Base-by-base conservation (phyloP, 768 basidiomycete genomes). In the Tricholoma terreum region DNA sequence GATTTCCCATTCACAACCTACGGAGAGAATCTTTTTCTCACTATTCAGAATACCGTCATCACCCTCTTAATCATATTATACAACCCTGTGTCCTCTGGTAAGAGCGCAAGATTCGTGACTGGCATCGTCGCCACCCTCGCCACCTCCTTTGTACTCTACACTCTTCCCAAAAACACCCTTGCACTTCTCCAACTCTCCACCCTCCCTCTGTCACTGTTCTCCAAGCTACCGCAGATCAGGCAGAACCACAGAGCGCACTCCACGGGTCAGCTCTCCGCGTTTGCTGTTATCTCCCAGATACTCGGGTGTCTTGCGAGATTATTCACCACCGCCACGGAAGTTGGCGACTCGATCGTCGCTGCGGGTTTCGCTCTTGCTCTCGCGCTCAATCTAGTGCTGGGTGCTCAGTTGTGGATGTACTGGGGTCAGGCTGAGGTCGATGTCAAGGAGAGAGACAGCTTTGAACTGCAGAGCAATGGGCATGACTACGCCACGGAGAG, bases 1-100 rank as follows among this genome's bases (percentile, higher is more conserved):
- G 71, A 77, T 21, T 98, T 95, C 73, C 94, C 97, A 0, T 97
- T 98, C 79, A 93, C 92, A 17, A 98, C 97, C 0, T 99, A 98
- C 58, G 97, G 97, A 66, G 97, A 99, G 73, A 98, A 96, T 77
- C 70, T 94, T 56, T 98, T 98, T 84, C 81, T 98, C 50, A 86
- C 92, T 30, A 66, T 94, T 57, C 94, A 96, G 73, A 94, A 96
- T 76, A 77, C 88, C 63, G 59, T 90, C 74, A 93, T 98, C 69
- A 93, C 92, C 14, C 79, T 94, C 66, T 84, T 95, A 63, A 96
- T 96, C 71, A 80, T 94, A 50, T 75, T 76, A 70, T 87, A 89
- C 66, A 65, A 81, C 12, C 79, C 83, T 7, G 64, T 72, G 4
- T 73, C 58, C 52, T 50, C 54, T 9, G 59, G 59, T 5, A 63